Evolutionary conservation across 139 green algal species (phyloP).

Genomic region (Gonium pectorale): DNA sequence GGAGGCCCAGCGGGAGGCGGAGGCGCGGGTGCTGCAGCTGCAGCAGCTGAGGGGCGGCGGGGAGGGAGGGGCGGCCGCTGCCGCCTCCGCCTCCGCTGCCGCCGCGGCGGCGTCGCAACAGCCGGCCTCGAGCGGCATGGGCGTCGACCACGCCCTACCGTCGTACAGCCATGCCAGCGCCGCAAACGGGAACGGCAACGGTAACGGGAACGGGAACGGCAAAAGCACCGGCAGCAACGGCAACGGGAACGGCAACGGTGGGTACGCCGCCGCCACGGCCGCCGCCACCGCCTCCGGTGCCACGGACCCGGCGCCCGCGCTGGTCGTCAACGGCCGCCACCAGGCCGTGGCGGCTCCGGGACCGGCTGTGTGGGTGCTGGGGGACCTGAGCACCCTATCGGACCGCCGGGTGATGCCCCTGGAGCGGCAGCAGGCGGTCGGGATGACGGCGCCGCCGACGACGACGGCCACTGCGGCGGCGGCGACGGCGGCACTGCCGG

Average conservation of each 20-base stretch:
- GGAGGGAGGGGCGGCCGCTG: neutral
- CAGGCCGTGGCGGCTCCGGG: neutral
- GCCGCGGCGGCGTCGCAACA: neutral
- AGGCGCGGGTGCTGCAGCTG: no score
- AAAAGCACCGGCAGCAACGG: no score
- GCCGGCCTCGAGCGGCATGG: no score
- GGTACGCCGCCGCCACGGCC: neutral
- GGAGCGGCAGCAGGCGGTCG: neutral
- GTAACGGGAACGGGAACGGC: neutral
- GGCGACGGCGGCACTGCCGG: neutral
- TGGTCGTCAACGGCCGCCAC: neutral
- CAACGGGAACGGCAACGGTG: neutral
- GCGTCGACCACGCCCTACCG: no score
- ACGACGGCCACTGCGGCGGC: neutral
- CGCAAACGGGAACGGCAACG: neutral
- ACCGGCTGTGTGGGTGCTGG: neutral
- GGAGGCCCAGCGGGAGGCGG: neutral
- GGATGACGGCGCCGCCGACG: neutral
- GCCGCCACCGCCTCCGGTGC: neutral
- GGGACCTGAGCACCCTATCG: neutral
- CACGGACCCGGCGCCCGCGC: neutral
- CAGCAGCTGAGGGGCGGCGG: neutral
- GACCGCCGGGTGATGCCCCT: neutral
- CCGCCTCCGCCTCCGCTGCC: neutral
- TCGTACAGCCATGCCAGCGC: no score